These are phyloP conservation scores for Phialocephala sp. DNA, from an alignment of 2,329 filamentous ascomycete genomes.

Conservation along the genomic window DNA sequence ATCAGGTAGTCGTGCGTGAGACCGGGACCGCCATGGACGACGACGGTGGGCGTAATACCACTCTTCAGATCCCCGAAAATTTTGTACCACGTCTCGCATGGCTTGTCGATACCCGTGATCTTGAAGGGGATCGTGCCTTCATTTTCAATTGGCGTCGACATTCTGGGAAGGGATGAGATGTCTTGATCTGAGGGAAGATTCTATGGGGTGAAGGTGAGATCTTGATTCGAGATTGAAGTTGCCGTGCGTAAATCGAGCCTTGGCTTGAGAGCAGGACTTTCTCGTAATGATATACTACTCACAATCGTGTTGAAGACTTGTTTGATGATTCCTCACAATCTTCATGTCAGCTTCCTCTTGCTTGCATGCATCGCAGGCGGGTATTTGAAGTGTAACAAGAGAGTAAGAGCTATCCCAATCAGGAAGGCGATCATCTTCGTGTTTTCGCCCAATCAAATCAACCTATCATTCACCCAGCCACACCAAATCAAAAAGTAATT, in stretches of 20 bases:
- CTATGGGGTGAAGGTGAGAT: not conserved
- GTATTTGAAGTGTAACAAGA: too few relatives aligned
- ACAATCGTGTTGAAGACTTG: too few relatives aligned
- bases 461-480: not conserved
- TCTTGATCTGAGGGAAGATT: too few relatives aligned
- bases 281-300: too few relatives aligned
- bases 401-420: conserved; percentile 1
- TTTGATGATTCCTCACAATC: not conserved
- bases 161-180: not conserved
- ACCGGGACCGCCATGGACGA: conserved; percentile 54
- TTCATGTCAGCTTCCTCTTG: not conserved
- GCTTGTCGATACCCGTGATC: not conserved
- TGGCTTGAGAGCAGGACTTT: too few relatives aligned
- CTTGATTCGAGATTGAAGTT: too few relatives aligned
- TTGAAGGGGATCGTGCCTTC: not conserved
- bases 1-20: conserved; percentile 49
- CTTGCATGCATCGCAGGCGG: not conserved
- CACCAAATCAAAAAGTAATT: not conserved
- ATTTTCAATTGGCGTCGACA: not conserved
- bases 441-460: not conserved
- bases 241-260: too few relatives aligned
- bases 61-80: conserved; percentile 45
- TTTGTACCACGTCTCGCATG: conserved; percentile 38
- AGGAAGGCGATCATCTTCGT: not conserved
- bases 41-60: conserved; percentile 42